Percentiles rank a stretch among this genome's conserved stretches.
Conservation (phyloP, 75 land plant species). For the Picea glauca region DNA sequence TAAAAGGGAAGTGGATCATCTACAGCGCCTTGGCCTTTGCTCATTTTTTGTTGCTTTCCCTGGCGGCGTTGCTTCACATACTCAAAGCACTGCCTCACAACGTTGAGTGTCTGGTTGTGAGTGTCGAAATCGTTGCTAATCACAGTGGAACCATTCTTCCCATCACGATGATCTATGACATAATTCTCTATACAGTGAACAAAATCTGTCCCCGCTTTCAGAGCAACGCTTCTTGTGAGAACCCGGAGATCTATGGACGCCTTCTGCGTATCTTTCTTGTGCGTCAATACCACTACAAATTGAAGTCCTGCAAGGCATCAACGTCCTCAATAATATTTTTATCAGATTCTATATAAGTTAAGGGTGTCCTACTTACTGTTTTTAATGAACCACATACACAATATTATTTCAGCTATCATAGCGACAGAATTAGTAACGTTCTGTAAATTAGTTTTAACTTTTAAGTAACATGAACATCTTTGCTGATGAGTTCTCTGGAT, state of each 20-base stretch:
- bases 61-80: neutral
- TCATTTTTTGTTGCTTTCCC: no score
- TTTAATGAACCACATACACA: neutral
- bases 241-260: neutral
- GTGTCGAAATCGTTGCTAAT: neutral
- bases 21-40: no score
- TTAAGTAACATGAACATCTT: no score
- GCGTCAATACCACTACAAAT: conserved; percentile 10
- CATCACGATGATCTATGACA: neutral
- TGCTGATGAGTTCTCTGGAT: neutral
- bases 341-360: neutral
- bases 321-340: neutral
- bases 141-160: neutral
- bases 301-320: conserved; percentile 6
- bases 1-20: no score
- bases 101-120: neutral
- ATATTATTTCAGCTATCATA: neutral
- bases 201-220: neutral
- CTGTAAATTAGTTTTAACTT: no score
- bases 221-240: neutral
- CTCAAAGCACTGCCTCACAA: conserved; percentile 5
- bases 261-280: neutral
- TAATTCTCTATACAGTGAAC: conserved; percentile 8
- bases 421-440: neutral
- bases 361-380: no score